Conservation (phyloP, 176 grass and related monocot genomes). For the Hyparrhenia diplandra region DNA sequence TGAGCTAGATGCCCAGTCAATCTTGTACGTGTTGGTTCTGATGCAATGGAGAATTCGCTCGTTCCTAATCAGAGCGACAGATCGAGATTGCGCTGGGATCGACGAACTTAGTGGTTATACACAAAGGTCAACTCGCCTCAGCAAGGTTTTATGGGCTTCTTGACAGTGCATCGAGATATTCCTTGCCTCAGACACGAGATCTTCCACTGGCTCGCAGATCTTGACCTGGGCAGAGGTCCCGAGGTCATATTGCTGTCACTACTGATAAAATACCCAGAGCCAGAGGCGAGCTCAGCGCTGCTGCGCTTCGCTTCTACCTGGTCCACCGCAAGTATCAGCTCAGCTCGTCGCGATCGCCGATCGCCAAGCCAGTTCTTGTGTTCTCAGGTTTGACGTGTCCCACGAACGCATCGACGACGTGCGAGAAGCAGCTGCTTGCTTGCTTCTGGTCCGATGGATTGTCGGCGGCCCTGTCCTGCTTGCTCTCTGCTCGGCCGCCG, state of each 20-base stretch:
- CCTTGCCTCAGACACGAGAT: slow-evolving; percentile 2
- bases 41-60: too few relatives aligned
- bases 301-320: neutral
- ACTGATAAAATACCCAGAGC: neutral
- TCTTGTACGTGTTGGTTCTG: too few relatives aligned
- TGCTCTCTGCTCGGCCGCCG: neutral
- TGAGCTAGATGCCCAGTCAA: neutral
- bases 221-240: slow-evolving; percentile 15
- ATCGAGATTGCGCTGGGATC: too few relatives aligned
- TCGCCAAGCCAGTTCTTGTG: neutral
- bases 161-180: too few relatives aligned
- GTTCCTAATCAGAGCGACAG: too few relatives aligned
- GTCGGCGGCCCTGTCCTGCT: neutral
- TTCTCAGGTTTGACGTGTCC: neutral
- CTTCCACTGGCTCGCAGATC: neutral
- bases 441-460: neutral
- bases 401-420: neutral
- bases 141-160: too few relatives aligned
- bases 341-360: neutral
- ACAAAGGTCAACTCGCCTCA: neutral
- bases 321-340: neutral
- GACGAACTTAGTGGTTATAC: neutral
- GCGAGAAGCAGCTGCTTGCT: neutral
- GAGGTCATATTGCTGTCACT: neutral
- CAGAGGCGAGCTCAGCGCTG: neutral